Conservation (phyloP, 1,284 basidiomycete species). For the Anthracocystis walkeri region DNA sequence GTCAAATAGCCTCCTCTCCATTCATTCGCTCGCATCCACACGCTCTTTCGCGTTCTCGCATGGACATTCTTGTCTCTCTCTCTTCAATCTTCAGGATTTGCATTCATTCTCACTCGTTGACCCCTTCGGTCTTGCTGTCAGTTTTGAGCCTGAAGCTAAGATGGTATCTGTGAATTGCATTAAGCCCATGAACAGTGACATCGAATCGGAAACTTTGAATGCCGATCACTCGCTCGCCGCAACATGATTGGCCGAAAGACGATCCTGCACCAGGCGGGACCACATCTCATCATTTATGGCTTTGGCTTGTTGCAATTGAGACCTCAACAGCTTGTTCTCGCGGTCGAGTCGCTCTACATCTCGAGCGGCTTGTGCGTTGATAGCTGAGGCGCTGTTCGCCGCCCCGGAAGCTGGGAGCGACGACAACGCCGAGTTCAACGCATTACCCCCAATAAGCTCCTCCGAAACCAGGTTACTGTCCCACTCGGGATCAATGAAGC, state of each 20-base stretch:
- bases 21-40: neutral
- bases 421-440: neutral
- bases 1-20: neutral
- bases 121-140: neutral
- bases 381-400: neutral
- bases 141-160: neutral
- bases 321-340: conserved; percentile 43
- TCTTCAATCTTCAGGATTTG: conserved; percentile 4
- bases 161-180: neutral
- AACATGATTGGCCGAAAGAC: conserved; percentile 23
- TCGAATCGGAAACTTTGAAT: neutral
- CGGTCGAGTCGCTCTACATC: conserved; percentile 20
- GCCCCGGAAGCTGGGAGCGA: neutral
- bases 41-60: conserved; percentile 34
- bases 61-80: conserved; percentile 29
- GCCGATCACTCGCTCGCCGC: conserved; percentile 15
- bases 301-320: conserved; percentile 58
- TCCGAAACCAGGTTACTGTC: conserved; percentile 33
- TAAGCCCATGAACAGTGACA: neutral
- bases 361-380: conserved; percentile 6
- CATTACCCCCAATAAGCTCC: conserved; percentile 10
- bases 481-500: conserved; percentile 45
- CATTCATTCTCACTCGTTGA: neutral
- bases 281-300: conserved; percentile 63
- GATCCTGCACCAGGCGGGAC: conserved; percentile 46